Conservation (phyloP, 305 asterid species). For the Euphrasia arctica region DNA sequence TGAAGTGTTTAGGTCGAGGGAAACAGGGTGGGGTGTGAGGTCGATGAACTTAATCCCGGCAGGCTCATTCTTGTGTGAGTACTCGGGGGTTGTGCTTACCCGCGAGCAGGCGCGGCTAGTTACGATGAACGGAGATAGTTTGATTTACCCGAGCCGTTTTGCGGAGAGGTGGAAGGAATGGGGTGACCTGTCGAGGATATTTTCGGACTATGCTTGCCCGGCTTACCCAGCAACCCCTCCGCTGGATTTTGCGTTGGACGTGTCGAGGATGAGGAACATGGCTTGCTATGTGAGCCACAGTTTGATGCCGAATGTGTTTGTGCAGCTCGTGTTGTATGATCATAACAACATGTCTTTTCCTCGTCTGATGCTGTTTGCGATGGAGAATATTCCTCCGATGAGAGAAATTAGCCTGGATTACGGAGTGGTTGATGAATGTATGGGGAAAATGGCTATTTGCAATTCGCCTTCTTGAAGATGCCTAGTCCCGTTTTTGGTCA, state of each 20-base stretch:
- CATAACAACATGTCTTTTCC: conserved; percentile 79
- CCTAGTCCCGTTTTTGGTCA: not conserved
- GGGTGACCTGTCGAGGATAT: conserved; percentile 73
- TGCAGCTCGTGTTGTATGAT: conserved; percentile 86
- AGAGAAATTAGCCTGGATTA: conserved; percentile 84
- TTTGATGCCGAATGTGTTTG: conserved; percentile 69
- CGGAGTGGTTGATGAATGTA: conserved; percentile 71
- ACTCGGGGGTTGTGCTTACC: conserved; percentile 77
- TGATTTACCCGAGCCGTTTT: conserved; percentile 76
- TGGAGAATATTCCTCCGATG: conserved; percentile 90
- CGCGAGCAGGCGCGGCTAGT: conserved; percentile 66
- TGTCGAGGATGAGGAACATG: conserved; percentile 79
- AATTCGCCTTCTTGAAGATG: conserved; percentile 19
- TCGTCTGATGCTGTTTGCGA: conserved; percentile 81
- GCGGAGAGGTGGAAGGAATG: conserved; percentile 83
- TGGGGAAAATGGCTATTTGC: conserved; percentile 77
- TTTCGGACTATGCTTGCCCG: conserved; percentile 58
- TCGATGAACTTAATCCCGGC: conserved; percentile 83
- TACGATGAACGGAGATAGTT: conserved; percentile 83
- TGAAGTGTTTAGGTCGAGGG: conserved; percentile 86
- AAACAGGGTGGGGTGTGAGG: conserved; percentile 97
- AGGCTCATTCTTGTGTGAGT: conserved; percentile 91
- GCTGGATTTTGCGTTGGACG: conserved; percentile 90
- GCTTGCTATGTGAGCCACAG: conserved; percentile 94
- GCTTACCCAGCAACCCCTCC: conserved; percentile 68